Conservation (phyloP, 176 grass and related monocot genomes). For the Juncus inflexus region DNA sequence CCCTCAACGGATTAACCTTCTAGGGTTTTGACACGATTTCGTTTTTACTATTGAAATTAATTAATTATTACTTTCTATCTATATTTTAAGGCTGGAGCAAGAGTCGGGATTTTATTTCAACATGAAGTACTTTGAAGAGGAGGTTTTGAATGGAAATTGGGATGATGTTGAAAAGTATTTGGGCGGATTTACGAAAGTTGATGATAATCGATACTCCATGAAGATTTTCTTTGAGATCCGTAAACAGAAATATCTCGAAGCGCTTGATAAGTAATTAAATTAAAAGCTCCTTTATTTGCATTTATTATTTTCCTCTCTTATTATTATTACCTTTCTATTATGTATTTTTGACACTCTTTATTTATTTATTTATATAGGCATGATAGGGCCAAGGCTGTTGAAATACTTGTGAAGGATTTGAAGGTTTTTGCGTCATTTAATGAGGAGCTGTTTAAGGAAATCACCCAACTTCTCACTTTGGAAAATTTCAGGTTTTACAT, state of each 20-base stretch:
- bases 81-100: conserved; percentile 60
- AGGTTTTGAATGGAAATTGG: conserved; percentile 80
- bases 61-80: neutral
- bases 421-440: conserved; percentile 80
- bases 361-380: conserved; percentile 46
- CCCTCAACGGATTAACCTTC: neutral
- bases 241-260: conserved; percentile 88
- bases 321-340: too few relatives aligned
- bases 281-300: neutral
- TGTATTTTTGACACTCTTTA: too few relatives aligned
- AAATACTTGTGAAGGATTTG: conserved; percentile 90
- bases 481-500: conserved; percentile 77
- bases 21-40: neutral
- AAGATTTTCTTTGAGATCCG: conserved; percentile 97
- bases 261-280: conserved; percentile 65
- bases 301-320: neutral
- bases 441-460: conserved; percentile 79
- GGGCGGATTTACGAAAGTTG: conserved; percentile 74
- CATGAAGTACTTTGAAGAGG: conserved; percentile 89
- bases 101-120: conserved; percentile 95
- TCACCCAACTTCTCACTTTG: conserved; percentile 77
- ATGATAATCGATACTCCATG: conserved; percentile 76
- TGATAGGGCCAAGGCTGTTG: conserved; percentile 78
- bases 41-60: neutral
- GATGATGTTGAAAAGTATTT: conserved; percentile 85